Evolutionary conservation across 164 flowering plant species (phyloP).

Genomic region (Vitis labrusca): DNA sequence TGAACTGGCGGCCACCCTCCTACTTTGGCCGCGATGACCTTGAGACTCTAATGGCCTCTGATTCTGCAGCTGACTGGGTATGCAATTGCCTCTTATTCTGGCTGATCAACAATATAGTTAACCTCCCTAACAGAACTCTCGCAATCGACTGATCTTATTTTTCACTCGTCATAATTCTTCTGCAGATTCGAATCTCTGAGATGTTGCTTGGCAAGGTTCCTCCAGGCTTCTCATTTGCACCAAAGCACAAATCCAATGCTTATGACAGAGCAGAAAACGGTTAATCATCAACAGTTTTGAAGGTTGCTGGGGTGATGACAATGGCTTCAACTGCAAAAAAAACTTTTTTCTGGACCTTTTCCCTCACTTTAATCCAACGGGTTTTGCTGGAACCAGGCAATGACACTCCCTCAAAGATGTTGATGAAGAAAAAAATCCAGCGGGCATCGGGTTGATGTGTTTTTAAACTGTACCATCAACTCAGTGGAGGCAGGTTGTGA

Average conservation of each 20-base stretch:
- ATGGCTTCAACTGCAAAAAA: not conserved
- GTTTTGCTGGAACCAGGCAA: no score
- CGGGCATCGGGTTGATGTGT: no score
- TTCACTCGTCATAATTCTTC: not conserved
- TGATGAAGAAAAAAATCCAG: no score
- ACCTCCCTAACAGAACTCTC: not conserved
- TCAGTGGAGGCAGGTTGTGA: no score
- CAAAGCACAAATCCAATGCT: conserved; percentile 96
- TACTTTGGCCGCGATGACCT: conserved; percentile 86
- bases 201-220: conserved; percentile 97
- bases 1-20: conserved; percentile 96
- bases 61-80: conserved; percentile 99
- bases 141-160: not conserved
- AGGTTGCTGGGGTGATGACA: no score
- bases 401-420: no score
- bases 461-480: no score
- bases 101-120: not conserved
- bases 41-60: conserved; percentile 95
- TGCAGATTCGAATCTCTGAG: conserved; percentile 88
- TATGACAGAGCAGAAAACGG: conserved; percentile 95
- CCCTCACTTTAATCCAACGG: not conserved
- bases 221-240: conserved; percentile 75
- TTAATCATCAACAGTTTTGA: conserved; percentile 20
- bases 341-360: not conserved
- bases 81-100: not conserved